Conservation (phyloP, 2,329 filamentous ascomycete genomes). For the Epichloe sibirici region DNA sequence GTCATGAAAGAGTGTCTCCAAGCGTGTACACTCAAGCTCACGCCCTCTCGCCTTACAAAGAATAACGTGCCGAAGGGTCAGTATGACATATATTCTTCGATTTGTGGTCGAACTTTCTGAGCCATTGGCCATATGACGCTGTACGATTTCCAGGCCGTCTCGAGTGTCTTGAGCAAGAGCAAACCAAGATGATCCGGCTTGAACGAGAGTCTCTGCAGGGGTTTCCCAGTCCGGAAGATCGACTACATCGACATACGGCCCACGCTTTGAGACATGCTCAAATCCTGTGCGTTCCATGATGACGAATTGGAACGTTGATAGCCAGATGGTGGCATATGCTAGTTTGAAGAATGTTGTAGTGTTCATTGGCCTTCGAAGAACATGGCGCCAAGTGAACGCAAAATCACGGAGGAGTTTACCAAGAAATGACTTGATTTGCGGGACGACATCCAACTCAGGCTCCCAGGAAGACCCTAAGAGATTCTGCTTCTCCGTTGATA, state of each 20-base stretch:
- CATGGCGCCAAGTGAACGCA: conserved; percentile 11
- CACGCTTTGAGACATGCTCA: conserved; percentile 6
- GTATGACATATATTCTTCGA: conserved; percentile 7
- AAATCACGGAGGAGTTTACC: conserved; percentile 9
- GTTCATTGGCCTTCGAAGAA: conserved; percentile 10
- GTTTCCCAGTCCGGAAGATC: conserved; percentile 11
- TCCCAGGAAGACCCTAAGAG: conserved; percentile 9
- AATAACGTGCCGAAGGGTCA: conserved; percentile 7
- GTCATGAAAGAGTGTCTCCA: conserved; percentile 7
- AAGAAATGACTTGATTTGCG: conserved; percentile 7
- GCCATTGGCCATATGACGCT: conserved; percentile 6
- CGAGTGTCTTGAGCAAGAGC: conserved; percentile 4
- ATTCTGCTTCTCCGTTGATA: background rate
- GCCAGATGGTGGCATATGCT: conserved; percentile 9
- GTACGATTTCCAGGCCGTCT: conserved; percentile 9
- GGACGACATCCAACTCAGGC: conserved; percentile 1
- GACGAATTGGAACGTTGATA: conserved; percentile 9
- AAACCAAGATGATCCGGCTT: conserved; percentile 10
- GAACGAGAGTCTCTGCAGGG: conserved; percentile 5
- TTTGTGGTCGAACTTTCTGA: background rate
- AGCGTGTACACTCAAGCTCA: conserved; percentile 4
- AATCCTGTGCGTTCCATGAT: conserved; percentile 7
- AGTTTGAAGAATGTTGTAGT: conserved; percentile 9
- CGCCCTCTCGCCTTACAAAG: conserved; percentile 6
- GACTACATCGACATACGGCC: conserved; percentile 7